phyloP scores from a whole-genome alignment of 257 asterid species.

The Primulina tabacum region DNA sequence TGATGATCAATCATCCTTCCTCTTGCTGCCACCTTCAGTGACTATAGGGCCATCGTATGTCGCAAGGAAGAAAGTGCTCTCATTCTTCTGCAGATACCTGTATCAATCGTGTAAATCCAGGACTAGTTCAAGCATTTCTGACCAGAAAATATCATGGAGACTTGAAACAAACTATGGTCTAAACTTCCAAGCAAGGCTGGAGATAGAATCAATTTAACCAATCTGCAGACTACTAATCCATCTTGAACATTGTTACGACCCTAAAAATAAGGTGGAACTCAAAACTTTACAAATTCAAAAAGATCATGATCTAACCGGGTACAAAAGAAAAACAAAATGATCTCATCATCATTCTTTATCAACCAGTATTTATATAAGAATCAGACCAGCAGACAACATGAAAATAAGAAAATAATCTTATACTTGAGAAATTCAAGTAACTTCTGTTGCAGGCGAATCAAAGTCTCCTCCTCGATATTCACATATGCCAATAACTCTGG shows the following conservation, averaged over 20 bases:
- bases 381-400: conserved; percentile 5
- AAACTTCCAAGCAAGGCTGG: neutral
- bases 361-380: neutral
- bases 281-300: neutral
- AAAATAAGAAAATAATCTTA: conserved; percentile 20
- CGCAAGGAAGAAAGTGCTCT: conserved; percentile 61
- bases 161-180: neutral
- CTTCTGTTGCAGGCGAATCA: conserved; percentile 70
- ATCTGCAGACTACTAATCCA: neutral
- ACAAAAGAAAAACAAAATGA: neutral
- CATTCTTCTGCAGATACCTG: conserved; percentile 80
- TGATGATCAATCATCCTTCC: conserved; percentile 45
- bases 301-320: neutral
- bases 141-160: neutral
- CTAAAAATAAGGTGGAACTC: neutral
- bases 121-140: conserved; percentile 3
- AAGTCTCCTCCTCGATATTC: conserved; percentile 76
- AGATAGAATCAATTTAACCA: neutral
- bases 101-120: conserved; percentile 22
- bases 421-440: conserved; percentile 84
- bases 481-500: conserved; percentile 73
- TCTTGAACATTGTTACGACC: neutral
- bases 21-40: conserved; percentile 51
- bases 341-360: conserved; percentile 1
- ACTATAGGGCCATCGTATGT: conserved; percentile 55